Percentiles rank a stretch among this genome's conserved stretches.
phyloP scores from a whole-genome alignment of 106 monocot genomes.

The Chionographis japonica region DNA sequence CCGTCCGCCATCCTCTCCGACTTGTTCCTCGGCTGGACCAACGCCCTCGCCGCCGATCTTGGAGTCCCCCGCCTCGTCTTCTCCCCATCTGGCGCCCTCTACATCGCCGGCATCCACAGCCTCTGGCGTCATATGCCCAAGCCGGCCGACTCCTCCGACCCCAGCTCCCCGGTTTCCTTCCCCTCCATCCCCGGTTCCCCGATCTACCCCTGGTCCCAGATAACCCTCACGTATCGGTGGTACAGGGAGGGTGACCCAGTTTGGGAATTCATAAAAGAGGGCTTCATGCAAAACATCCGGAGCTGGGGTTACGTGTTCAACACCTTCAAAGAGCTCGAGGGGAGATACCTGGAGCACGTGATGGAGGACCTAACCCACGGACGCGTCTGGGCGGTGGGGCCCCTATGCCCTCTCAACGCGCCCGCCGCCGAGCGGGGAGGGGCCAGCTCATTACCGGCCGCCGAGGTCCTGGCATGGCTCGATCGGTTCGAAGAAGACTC shows the following conservation, averaged over 20 bases:
- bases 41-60: constrained; percentile 15
- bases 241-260: constrained; percentile 31
- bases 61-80: constrained; percentile 22
- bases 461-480: constrained; percentile 28
- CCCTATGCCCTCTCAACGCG: constrained; percentile 8
- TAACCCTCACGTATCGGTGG: constrained; percentile 21
- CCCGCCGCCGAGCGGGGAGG: constrained; percentile 11
- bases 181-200: constrained; percentile 16
- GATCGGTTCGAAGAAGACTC: constrained; percentile 22
- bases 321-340: constrained; percentile 42
- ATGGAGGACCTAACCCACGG: constrained; percentile 17
- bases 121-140: constrained; percentile 20
- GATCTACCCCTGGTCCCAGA: constrained; percentile 26
- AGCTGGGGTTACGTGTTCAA: constrained; percentile 55
- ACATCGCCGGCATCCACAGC: constrained; percentile 17
- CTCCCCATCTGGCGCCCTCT: constrained; percentile 21
- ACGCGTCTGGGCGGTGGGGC: constrained; percentile 63
- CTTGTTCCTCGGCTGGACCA: constrained; percentile 37
- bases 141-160: too few species aligned
- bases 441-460: not conserved
- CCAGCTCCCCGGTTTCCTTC: not conserved
- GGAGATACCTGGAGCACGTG: constrained; percentile 23
- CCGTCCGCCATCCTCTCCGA: constrained; percentile 19
- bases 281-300: constrained; percentile 28
- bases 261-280: constrained; percentile 19